phyloP scores from a whole-genome alignment of 1,284 basidiomycete species.

The Tremellales sp. region DNA sequence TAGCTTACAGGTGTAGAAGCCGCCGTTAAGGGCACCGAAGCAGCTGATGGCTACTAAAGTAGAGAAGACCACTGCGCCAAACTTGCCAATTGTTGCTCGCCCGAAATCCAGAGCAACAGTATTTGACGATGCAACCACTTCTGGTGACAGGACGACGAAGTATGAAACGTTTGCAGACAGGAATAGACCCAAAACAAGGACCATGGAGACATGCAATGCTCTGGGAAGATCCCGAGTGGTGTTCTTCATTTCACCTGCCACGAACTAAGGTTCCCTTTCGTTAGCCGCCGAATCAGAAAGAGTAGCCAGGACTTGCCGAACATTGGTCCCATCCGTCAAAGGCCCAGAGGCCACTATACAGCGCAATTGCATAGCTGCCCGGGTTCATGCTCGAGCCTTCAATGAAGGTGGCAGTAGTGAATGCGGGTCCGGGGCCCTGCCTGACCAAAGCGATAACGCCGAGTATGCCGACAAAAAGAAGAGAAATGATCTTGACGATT shows the following conservation, averaged over 20 bases:
- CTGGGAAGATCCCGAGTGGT: slow-evolving; percentile 82
- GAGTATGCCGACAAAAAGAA: slow-evolving; percentile 50
- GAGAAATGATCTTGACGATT: slow-evolving; percentile 60
- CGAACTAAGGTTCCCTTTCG: slow-evolving; percentile 55
- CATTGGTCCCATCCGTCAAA: slow-evolving; percentile 76
- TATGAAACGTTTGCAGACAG: slow-evolving; percentile 82
- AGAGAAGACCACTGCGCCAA: slow-evolving; percentile 83
- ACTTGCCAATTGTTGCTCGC: slow-evolving; percentile 72
- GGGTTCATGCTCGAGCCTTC: slow-evolving; percentile 69
- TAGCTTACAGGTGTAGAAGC: slow-evolving; percentile 66
- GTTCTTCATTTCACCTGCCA: slow-evolving; percentile 85
- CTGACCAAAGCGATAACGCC: slow-evolving; percentile 44
- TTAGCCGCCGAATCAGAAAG: slow-evolving; percentile 20
- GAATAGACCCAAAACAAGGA: slow-evolving; percentile 62
- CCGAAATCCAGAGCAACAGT: slow-evolving; percentile 96
- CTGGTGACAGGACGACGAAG: slow-evolving; percentile 86
- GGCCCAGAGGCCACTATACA: slow-evolving; percentile 95
- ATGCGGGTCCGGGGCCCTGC: slow-evolving; percentile 40
- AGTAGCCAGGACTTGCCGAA: slow-evolving; percentile 37
- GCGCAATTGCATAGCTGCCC: slow-evolving; percentile 81
- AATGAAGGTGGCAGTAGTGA: slow-evolving; percentile 57
- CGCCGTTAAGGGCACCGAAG: slow-evolving; percentile 85
- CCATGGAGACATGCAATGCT: slow-evolving; percentile 84
- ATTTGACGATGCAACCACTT: slow-evolving; percentile 57
- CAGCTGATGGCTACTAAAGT: slow-evolving; percentile 85